Base-by-base conservation (phyloP, 2,329 filamentous ascomycete genomes). In the Lomentospora prolificans region DNA sequence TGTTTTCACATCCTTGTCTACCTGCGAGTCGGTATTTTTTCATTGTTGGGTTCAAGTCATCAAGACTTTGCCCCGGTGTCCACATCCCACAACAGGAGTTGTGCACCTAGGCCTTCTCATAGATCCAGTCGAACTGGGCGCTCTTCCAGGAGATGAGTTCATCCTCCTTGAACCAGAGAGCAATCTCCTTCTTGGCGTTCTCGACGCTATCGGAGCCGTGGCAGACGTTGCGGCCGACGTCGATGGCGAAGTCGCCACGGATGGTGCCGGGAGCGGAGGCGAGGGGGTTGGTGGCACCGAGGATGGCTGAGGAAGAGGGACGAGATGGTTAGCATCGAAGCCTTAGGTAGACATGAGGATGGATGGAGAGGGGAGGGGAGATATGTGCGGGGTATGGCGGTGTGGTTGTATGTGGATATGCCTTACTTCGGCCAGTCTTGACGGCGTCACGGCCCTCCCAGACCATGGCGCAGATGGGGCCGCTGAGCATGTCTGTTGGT, bases 151-250 rank as follows among this genome's bases (percentile, higher is more conserved):
- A 80, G 76, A 90, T 76, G 69, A 96, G 72, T 76, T 97, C 94
- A 65, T 84, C 85, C 65, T 88, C 79, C 77, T 87, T 85, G 88
- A 99, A 99, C 94, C 94, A 99, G 72, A 97, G 86, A 69, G 86
- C 87, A 72, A 99, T 99, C 83, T 99, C 94, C 89, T 97, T 96
- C 87, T 97, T 84, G 77, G 94, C 94, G 80, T 84, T 96, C 85
- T 99, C 94, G 76, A 99, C 92, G 72, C 82, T 85, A 84, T 99
- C 94, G 76, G 90, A 96, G 73, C 94, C 94, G 86, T 99, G 94
- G 89, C 92, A 97, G 79, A 97, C 90, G 82, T 99, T 99, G 75
- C 92, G 90, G 78, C 94, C 94, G 72, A 75, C 71, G 59, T 76
- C 84, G 67, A 92, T 88, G 74, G 88, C 87, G 74, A 74, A 90